Evolutionary conservation across 345 rosid species (phyloP), one percentile per base, ranked within the genome.

Genomic region (Salix exigua): DNA sequence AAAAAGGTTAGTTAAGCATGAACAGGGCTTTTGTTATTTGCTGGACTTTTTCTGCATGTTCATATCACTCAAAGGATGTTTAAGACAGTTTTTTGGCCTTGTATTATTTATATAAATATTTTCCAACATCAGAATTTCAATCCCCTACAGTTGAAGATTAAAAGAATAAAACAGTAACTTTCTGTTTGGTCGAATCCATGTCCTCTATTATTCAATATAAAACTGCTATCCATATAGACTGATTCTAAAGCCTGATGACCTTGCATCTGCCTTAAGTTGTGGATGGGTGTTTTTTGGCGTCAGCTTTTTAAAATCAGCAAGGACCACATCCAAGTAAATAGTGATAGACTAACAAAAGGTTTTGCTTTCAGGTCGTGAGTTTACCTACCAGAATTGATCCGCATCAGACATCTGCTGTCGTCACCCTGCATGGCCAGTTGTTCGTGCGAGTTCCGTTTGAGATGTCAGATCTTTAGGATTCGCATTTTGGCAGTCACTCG

Each of bases 331-430:
- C 42, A 25, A 28, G 3, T 40, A 10, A 11, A 69, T 42, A 4
- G 28, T 4, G 2, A 31, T 62, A 62, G 17, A 25, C 13, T 48
- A 48, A 26, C 26, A 17, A 6, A 51, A 19, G 62, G n/a, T 62
- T 68, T 33, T 73, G 58, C 16, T 81, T 77, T 77, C 79, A 81
- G 84, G 84, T 77, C 30, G 81, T 81, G 50, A 73, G 75, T 72
- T 77, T 81, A 73, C 81, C 84, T 77, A 68, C 75, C 9, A 73
- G 84, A 69, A 81, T 81, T 16, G 84, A 81, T 55, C 75, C 84
- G 1, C 84, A 81, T 69, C 84, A 81, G 71, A 81, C 84, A 53
- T 77, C 84, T 9, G 84, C 84, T 37, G 84, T 81, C 37, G 84
- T 81, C 21, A 81, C 84, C 8, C 72, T 81, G 71, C 84, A 81